These are phyloP conservation scores for Leccinum barrowsii DNA, from an alignment of 768 basidiomycete species.

Conservation along the genomic window DNA sequence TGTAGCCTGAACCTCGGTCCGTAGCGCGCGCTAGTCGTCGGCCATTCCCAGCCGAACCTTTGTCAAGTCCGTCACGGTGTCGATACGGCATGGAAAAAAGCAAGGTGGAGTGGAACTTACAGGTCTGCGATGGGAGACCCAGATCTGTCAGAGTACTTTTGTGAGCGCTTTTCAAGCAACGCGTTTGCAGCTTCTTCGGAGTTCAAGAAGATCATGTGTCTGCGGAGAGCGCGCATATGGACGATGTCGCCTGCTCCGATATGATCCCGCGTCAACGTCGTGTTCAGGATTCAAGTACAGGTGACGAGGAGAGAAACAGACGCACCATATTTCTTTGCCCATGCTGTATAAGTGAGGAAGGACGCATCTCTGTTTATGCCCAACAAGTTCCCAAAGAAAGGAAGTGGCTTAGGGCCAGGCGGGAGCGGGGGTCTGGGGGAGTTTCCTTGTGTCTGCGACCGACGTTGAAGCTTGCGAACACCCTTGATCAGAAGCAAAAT, in stretches of 20 bases:
- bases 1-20: constrained; percentile 22
- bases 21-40: constrained; percentile 13
- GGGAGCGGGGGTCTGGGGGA: constrained; percentile 2
- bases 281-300: neutral
- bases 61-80: neutral
- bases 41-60: constrained; percentile 23
- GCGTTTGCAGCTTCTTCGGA: constrained; percentile 43
- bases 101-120: constrained; percentile 1
- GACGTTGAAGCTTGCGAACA: no score
- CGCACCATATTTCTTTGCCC: constrained; percentile 21
- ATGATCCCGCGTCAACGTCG: neutral
- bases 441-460: no score
- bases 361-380: constrained; percentile 8
- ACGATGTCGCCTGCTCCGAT: neutral
- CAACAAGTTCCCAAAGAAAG: constrained; percentile 15
- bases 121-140: neutral
- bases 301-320: neutral
- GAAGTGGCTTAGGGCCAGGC: constrained; percentile 17
- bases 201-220: constrained; percentile 49
- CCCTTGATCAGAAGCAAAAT: no score
- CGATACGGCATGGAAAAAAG: neutral
- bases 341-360: constrained; percentile 15
- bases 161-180: constrained; percentile 49
- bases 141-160: constrained; percentile 42
- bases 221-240: constrained; percentile 33